Evolutionary conservation across 345 rosid genomes (phyloP), one percentile per base, ranked within the genome.

Genomic region (Turnera subulata): DNA sequence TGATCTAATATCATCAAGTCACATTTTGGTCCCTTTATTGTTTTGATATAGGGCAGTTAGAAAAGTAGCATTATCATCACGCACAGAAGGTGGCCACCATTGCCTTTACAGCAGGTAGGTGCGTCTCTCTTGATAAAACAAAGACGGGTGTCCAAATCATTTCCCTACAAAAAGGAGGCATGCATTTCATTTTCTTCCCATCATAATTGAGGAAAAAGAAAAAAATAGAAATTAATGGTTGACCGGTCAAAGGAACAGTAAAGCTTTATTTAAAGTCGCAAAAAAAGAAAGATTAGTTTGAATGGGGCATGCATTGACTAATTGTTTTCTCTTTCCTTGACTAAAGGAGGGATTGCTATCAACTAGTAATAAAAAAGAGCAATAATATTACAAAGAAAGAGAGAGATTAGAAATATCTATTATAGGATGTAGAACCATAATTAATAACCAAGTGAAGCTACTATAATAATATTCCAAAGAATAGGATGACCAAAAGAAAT

Each of bases 171-270:
- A n/a, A 45, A 2, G 19, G n/a, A 10, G 2, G 48, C 19, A 18
- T 8, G 35, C 35, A 29, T 29, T 29, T 29, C 35, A 3, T 29
- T 29, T 29, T 29, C 35, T 29, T 29, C 35, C 35, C 35, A 29
- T 29, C 35, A 3, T 29, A 29, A 6, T 20, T 8, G 11, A 46
- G 3, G 1, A 46, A 5, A 50, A 21, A 42, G 29, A 53, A 14
- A 45, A 7, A 49, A 17, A 43, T 32, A 69, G 38, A 56, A 17
- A 52, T 44, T 43, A 42, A 32, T 16, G n/a, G 38, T 38, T 81
- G 81, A 78, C 81, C 66, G 14, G 86, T 81, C 83, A 81, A 78
- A 66, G 58, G 69, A 24, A 24, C 55, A 56, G 59, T 61, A 63
- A 78, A 68, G 54, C 67, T 62, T 33, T 1, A 37, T 46, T 63